Percentiles rank a stretch among this genome's conserved stretches.
These are phyloP conservation scores for Phytophthora citrophthora DNA, from an alignment of 352 stramenopile genomes.

Conservation along the genomic window DNA sequence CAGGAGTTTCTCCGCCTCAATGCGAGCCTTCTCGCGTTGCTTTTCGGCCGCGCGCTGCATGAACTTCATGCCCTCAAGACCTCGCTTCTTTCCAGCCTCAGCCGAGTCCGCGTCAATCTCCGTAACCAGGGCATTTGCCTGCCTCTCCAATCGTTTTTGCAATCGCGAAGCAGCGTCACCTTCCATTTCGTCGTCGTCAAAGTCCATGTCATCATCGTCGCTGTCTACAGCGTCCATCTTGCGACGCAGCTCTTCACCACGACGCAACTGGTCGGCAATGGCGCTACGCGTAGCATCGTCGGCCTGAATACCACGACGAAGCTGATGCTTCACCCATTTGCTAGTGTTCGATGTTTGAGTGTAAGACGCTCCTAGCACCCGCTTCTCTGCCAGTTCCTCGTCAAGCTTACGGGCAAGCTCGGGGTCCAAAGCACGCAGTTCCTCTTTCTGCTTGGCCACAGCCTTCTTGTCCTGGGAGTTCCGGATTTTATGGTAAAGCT, in stretches of 20 bases:
- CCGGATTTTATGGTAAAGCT: conserved; percentile 98
- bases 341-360: conserved; percentile 98
- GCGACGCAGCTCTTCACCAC: conserved; percentile 92
- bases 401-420: conserved; percentile 78
- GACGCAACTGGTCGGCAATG: conserved; percentile 89
- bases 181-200: conserved; percentile 58
- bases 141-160: conserved; percentile 71
- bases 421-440: conserved; percentile 79
- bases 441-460: conserved; percentile 86
- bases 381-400: conserved; percentile 88
- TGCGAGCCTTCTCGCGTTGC: conserved; percentile 91
- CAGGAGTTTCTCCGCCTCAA: conserved; percentile 94
- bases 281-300: conserved; percentile 92
- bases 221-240: conserved; percentile 91
- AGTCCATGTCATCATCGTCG: conserved; percentile 66
- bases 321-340: conserved; percentile 96
- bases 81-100: conserved; percentile 62
- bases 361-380: conserved; percentile 98
- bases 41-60: conserved; percentile 98
- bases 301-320: conserved; percentile 91
- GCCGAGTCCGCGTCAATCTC: conserved; percentile 75
- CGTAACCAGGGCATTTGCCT: conserved; percentile 74
- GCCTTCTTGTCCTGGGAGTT: conserved; percentile 93
- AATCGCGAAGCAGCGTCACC: conserved; percentile 62
- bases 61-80: conserved; percentile 97